A percentile compares a stretch with the other conserved stretches of the same genome.
Evolutionary conservation across 1,284 basidiomycete species (phyloP).

Genomic region (Sporisorium scitamineum): DNA sequence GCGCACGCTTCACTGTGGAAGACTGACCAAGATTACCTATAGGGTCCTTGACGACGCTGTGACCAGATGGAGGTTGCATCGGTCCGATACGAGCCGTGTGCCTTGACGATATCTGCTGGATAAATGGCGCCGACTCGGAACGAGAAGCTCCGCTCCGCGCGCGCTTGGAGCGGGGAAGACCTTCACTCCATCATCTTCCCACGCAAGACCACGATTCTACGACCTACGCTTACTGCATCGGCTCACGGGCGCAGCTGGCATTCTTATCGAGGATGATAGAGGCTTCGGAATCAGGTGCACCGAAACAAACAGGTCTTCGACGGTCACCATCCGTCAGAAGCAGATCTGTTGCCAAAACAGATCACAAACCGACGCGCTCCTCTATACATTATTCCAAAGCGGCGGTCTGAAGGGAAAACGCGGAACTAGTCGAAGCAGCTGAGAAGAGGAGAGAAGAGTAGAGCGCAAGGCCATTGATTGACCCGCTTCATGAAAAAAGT

Average conservation of each 20-base stretch:
- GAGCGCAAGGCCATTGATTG: no score
- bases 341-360: neutral
- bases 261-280: no score
- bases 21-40: neutral
- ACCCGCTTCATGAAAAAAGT: neutral
- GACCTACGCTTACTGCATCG: no score
- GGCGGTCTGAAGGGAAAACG: constrained; percentile 4
- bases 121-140: neutral
- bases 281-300: no score
- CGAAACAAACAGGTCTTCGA: no score
- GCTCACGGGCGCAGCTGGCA: no score
- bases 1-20: neutral
- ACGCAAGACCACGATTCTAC: neutral
- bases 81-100: neutral
- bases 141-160: neutral
- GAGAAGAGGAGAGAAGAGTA: no score
- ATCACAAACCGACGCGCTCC: no score
- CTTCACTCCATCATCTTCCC: neutral
- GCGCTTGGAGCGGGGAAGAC: neutral
- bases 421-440: no score
- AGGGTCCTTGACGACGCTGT: neutral
- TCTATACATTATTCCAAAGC: no score
- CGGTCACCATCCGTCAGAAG: no score
- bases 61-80: no score
- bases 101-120: neutral